phyloP scores from a whole-genome alignment of 306 rosid species.

The Rosa multiflora region DNA sequence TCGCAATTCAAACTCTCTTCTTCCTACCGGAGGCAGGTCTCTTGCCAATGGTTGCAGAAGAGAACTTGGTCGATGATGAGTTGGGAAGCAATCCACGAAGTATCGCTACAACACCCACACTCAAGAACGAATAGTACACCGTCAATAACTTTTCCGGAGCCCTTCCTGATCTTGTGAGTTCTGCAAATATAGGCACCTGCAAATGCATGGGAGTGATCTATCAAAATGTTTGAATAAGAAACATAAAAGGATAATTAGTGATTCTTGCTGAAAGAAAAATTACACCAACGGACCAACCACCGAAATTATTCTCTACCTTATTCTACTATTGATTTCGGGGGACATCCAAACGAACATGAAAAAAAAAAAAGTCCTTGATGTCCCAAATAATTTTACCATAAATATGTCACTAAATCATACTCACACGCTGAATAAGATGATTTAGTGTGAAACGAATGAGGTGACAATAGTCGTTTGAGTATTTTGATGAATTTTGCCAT shows the following conservation, averaged over 20 bases:
- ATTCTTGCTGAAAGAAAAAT: too few species aligned
- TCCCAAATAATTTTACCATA: too few species aligned
- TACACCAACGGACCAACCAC: too few species aligned
- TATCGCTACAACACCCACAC: constrained; percentile 21
- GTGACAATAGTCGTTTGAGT: too few species aligned
- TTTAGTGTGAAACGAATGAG: too few species aligned
- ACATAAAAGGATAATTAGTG: neutral
- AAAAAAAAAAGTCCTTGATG: too few species aligned
- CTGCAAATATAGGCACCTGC: constrained; percentile 26
- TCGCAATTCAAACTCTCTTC: constrained; percentile 9
- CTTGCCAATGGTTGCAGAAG: neutral
- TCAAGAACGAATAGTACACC: constrained; percentile 16
- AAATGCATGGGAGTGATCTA: neutral
- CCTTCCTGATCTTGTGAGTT: constrained; percentile 16
- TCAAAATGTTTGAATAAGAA: neutral
- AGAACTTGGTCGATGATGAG: neutral
- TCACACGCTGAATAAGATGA: too few species aligned
- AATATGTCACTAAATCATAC: too few species aligned
- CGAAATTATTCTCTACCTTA: too few species aligned
- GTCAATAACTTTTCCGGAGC: constrained; percentile 17
- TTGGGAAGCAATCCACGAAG: constrained; percentile 18
- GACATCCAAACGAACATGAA: too few species aligned
- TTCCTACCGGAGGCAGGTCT: constrained; percentile 5
- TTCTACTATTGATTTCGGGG: too few species aligned
- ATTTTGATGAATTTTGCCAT: too few species aligned